Conservation (phyloP, 164 flowering plant genomes). For the Aristolochia contorta region DNA sequence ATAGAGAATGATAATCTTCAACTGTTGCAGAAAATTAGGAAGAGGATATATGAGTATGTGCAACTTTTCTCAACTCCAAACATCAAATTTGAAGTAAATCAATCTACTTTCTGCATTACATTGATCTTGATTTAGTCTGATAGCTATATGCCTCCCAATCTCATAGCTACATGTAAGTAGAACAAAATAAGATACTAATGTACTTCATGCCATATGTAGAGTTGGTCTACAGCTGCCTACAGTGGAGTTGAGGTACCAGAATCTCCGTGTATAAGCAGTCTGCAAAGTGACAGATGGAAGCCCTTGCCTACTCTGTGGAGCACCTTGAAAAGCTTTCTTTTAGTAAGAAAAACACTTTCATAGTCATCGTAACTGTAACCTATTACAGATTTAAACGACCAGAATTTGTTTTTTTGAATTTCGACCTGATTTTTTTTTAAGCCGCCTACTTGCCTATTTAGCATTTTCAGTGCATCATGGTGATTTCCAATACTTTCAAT, state of each 20-base stretch:
- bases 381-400: too few species aligned
- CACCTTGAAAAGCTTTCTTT: slow-evolving; percentile 27
- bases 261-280: slow-evolving; percentile 47
- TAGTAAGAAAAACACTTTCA: slow-evolving; percentile 28
- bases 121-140: neutral
- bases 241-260: slow-evolving; percentile 54
- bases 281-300: slow-evolving; percentile 60
- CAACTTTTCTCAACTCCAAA: neutral
- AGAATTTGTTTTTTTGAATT: too few species aligned
- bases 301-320: slow-evolving; percentile 77
- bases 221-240: slow-evolving; percentile 61
- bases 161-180: too few species aligned
- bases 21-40: slow-evolving; percentile 39
- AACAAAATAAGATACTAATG: neutral
- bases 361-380: too few species aligned
- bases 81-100: neutral
- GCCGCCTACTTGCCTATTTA: too few species aligned
- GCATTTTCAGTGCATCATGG: too few species aligned
- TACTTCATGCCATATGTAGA: slow-evolving; percentile 19
- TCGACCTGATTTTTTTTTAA: too few species aligned
- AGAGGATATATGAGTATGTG: slow-evolving; percentile 53
- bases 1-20: slow-evolving; percentile 57
- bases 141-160: neutral
- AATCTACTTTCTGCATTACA: neutral
- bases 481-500: too few species aligned